Evolutionary conservation across 2,329 filamentous ascomycete species (phyloP), one percentile per base, ranked within the genome.

Genomic region (Nectriaceae sp.): DNA sequence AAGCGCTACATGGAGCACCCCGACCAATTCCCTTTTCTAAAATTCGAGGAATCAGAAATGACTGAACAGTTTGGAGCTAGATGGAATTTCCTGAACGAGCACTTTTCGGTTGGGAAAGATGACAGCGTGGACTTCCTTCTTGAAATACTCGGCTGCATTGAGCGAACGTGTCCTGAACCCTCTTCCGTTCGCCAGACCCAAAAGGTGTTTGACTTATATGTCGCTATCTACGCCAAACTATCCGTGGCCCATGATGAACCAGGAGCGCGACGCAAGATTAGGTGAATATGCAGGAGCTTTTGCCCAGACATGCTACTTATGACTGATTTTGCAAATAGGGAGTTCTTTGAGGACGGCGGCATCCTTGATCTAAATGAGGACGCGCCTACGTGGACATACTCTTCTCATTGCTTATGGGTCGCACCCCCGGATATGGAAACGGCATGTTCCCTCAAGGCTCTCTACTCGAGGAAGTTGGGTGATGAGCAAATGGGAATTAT

Each of bases 191-290:
- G n/a, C 21, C 55, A 56, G 31, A 37, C 24, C 0, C 38, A 48
- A 0, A 51, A 16, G 11, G 49, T 55, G 0, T 52, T 57, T 1
- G 37, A 46, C 5, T 5, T 57, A n/a, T 57, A 58, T 18, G 2
- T 52, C 10, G 55, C 52, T 3, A 47, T 58, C 16, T 55, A 50
- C 18, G 42, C 52, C 0, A 52, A 47, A 8, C 40, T 55, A 29
- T 8, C 29, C 1, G 35, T 51, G 0, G 33, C 45, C 1, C 2
- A 3, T 0, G 6, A 42, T n/a, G 35, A 20, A 18, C 3, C 13
- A 5, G 16, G 3, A 15, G 21, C 13, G 2, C 21, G 20, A 24
- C 10, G 1, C 11, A 47, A 40, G 0, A 41, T 57, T 5, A 49
- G 2, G 51, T 55, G 15, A 44, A 20, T 19, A 42, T 21, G 15